Evolutionary conservation across 2,329 filamentous ascomycete species (phyloP).

Genomic region (Cladophialophora exuberans): DNA sequence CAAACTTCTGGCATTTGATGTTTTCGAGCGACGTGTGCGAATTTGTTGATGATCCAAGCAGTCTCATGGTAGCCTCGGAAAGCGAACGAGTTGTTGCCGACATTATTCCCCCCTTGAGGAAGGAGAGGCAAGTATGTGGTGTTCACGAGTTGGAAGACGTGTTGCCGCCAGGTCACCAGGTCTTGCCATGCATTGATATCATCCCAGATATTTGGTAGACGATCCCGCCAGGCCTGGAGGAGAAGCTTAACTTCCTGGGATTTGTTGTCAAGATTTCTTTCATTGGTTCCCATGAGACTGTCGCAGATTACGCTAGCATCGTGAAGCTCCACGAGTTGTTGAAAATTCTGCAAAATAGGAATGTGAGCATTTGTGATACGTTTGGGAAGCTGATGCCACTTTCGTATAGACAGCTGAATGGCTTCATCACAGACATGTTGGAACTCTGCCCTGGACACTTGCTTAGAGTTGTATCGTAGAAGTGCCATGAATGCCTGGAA

Average conservation of each 20-base stretch:
- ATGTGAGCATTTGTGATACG: constrained; percentile 94
- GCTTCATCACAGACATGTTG: constrained; percentile 91
- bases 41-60: constrained; percentile 99
- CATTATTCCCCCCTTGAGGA: constrained; percentile 72
- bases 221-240: constrained; percentile 91
- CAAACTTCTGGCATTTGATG: constrained; percentile 96
- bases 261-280: constrained; percentile 85
- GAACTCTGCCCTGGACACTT: constrained; percentile 79
- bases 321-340: constrained; percentile 94
- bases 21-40: constrained; percentile 95
- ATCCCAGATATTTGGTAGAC: constrained; percentile 97
- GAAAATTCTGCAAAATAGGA: constrained; percentile 93
- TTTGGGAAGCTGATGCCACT: constrained; percentile 97
- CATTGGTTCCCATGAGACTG: constrained; percentile 82
- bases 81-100: constrained; percentile 88
- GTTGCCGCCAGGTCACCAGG: constrained; percentile 98
- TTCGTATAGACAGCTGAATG: constrained; percentile 93
- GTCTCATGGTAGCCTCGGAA: constrained; percentile 98
- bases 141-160: constrained; percentile 98
- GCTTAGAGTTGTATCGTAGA: constrained; percentile 89
- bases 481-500: constrained; percentile 99
- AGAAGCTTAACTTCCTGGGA: constrained; percentile 94
- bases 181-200: constrained; percentile 99
- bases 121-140: constrained; percentile 85
- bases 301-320: constrained; percentile 96